These are phyloP conservation scores for Forsythia suspensa DNA, from an alignment of 257 asterid species.

Conservation along the genomic window DNA sequence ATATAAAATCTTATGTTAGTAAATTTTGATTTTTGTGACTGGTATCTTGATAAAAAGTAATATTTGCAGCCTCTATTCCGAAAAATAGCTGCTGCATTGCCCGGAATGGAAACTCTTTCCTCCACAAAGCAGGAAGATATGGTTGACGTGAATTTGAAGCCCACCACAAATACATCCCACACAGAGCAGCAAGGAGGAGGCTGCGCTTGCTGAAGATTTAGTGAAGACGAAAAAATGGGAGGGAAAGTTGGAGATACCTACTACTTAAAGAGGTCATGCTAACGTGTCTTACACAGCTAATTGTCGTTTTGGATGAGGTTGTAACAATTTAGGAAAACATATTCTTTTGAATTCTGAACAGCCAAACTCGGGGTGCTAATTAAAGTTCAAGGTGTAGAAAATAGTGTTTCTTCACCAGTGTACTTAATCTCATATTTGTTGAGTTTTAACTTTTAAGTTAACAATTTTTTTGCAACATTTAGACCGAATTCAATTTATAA, in stretches of 20 bases:
- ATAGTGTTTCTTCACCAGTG: neutral
- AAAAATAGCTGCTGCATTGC: conserved; percentile 83
- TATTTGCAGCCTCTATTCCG: conserved; percentile 74
- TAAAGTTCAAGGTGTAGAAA: neutral
- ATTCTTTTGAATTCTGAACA: neutral
- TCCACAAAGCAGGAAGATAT: conserved; percentile 79
- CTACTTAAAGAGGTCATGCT: neutral
- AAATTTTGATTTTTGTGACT: too few species aligned
- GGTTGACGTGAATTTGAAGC: conserved; percentile 85
- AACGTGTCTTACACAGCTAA: neutral
- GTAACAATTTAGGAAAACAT: too few species aligned
- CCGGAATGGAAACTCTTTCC: conserved; percentile 84
- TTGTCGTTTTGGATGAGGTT: neutral
- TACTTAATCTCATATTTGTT: neutral
- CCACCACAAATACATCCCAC: conserved; percentile 57
- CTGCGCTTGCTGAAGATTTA: conserved; percentile 63
- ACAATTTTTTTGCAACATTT: neutral
- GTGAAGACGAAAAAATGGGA: neutral
- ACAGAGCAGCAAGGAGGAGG: conserved; percentile 89
- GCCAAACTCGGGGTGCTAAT: neutral
- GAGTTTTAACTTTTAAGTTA: neutral
- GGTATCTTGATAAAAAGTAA: too few species aligned
- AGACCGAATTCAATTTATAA: too few species aligned
- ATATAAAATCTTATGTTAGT: too few species aligned
- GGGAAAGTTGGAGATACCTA: conserved; percentile 1